Evolutionary conservation across 768 basidiomycete genomes (phyloP), one percentile per base, ranked within the genome.

Genomic region (Piloderma croceum): DNA sequence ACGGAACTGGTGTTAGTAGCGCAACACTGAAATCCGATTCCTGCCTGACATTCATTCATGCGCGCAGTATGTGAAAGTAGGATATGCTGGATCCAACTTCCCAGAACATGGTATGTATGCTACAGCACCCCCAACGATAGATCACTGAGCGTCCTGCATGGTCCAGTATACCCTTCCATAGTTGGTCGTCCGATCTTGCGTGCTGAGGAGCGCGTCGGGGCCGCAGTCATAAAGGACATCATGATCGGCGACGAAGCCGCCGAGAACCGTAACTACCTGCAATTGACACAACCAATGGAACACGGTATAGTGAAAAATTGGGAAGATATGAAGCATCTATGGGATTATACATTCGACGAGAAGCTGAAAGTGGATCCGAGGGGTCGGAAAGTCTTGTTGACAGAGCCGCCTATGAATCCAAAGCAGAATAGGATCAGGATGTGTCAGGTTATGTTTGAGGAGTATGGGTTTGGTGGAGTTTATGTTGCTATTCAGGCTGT

Each of bases 371-470:
- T 97, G 47, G 83, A 97, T 55, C 83, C 93, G 31, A 69, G 71
- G 19, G 96, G 90, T 0, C 72, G 78, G 46, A 99, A 97, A 67
- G 76, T 99, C 27, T 64, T 99, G 46, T 73, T 99, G 53, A 99
- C 96, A 0, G 96, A 99, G 63, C 96, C 96, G 12, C 96, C 96
- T 21, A 98, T 98, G 96, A 98, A 99, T 64, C 96, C 96, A 3
- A 90, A 83, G 58, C 83, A 66, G 48, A 98, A 99, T 64, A 65
- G 96, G 54, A 83, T 92, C 62, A 71, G 76, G 60, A 97, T 99
- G 92, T 85, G 82, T 42, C 85, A 98, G 62, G 90, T 97, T 56
- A 99, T 99, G 96, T 97, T 99, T 58, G 96, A 99, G 68, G 88
- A 94, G 47, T 99, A 97, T 62, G 91, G 90, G 3, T 97, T 98